Percentiles rank a stretch among this genome's conserved stretches.
phyloP scores from a whole-genome alignment of 495 filamentous ascomycete species.

The Acidomyces sp. region DNA sequence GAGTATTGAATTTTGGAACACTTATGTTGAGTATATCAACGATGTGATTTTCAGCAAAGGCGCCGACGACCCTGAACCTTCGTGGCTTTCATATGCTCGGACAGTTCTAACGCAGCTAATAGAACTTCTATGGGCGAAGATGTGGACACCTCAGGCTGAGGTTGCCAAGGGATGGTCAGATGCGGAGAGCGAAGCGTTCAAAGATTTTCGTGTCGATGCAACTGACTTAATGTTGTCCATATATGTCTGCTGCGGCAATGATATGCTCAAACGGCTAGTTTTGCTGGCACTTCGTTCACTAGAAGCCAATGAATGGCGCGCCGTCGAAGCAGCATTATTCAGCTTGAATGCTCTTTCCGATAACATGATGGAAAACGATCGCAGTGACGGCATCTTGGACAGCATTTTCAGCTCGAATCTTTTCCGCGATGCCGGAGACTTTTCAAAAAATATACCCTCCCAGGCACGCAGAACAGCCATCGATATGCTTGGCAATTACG shows the following conservation, averaged over 20 bases:
- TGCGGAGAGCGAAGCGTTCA: conserved; percentile 57
- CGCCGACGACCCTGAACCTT: not conserved
- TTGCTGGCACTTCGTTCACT: conserved; percentile 48
- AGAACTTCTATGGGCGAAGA: conserved; percentile 16
- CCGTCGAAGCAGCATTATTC: conserved; percentile 69
- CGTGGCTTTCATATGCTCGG: conserved; percentile 11
- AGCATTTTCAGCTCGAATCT: conserved; percentile 55
- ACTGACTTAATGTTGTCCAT: conserved; percentile 32
- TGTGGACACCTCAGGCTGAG: conserved; percentile 18
- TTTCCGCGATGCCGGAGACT: conserved; percentile 45
- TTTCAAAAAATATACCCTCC: conserved; percentile 41
- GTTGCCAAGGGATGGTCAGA: conserved; percentile 48
- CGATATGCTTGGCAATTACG: conserved; percentile 63
- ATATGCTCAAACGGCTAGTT: conserved; percentile 57
- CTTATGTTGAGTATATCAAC: conserved; percentile 44
- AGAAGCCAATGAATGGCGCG: conserved; percentile 49
- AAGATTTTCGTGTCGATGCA: conserved; percentile 44
- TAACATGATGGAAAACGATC: conserved; percentile 49
- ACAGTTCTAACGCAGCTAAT: conserved; percentile 6
- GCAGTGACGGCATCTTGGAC: conserved; percentile 53
- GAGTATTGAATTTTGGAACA: conserved; percentile 75
- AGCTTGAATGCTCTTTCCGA: conserved; percentile 67
- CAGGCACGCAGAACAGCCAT: conserved; percentile 68
- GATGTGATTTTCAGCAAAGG: conserved; percentile 23
- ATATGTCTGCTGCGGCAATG: conserved; percentile 55